Evolutionary conservation across 495 filamentous ascomycete species (phyloP).

Genomic region (Trichoderma virens): DNA sequence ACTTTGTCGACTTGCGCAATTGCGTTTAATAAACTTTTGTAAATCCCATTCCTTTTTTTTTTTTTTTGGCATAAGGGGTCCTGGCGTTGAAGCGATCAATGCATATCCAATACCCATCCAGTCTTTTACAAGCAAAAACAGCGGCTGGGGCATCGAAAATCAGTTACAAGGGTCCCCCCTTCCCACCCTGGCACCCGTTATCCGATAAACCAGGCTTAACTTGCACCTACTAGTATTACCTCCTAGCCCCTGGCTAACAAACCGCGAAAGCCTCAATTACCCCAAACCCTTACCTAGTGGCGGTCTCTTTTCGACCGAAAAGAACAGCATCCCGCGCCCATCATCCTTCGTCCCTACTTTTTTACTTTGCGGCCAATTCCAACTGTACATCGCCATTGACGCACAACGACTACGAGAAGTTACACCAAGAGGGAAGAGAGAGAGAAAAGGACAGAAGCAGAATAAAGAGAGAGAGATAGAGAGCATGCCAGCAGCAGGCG

Average conservation of each 20-base stretch:
- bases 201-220: background rate
- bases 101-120: background rate
- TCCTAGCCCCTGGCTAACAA: background rate
- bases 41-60: too few species aligned
- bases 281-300: background rate
- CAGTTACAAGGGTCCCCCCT: background rate
- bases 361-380: too few species aligned
- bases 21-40: background rate
- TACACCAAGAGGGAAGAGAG: background rate
- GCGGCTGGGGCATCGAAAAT: too few species aligned
- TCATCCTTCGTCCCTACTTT: too few species aligned
- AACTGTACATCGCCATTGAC: background rate
- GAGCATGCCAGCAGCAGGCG: conserved; percentile 4
- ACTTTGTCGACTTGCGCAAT: background rate
- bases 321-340: too few species aligned
- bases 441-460: background rate
- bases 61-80: background rate
- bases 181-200: background rate
- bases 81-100: background rate
- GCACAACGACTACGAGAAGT: background rate
- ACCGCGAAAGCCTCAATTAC: background rate
- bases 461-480: background rate
- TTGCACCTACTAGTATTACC: background rate
- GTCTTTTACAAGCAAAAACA: too few species aligned
- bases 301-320: background rate